Evolutionary conservation across 1,284 basidiomycete species (phyloP).

Genomic region (Leccinum brunneo-olivaceum): DNA sequence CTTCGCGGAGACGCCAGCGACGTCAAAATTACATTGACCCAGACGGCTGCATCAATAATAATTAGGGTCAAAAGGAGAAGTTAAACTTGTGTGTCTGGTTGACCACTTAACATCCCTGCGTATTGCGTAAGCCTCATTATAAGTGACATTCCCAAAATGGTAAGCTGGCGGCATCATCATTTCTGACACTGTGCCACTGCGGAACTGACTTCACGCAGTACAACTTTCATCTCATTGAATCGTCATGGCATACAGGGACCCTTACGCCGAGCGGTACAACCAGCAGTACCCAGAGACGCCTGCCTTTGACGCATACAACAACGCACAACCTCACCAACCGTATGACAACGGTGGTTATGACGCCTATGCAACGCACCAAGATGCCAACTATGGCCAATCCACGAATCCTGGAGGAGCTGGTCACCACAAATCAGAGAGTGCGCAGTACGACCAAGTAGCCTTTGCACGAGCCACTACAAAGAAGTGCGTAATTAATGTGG

Average conservation of each 20-base stretch:
- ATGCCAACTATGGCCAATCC: conserved; percentile 29
- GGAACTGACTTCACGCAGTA: too few relatives aligned
- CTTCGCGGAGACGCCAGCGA: conserved; percentile 27
- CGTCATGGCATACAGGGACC: conserved; percentile 44
- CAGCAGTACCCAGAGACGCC: conserved; percentile 36
- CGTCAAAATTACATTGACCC: too few relatives aligned
- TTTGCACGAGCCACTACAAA: conserved; percentile 29
- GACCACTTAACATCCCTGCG: too few relatives aligned
- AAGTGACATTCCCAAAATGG: too few relatives aligned
- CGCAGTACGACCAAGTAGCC: conserved; percentile 36
- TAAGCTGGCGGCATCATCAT: too few relatives aligned
- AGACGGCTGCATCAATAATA: too few relatives aligned
- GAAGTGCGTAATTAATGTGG: conserved; percentile 25
- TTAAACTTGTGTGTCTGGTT: too few relatives aligned
- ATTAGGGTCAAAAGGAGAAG: too few relatives aligned
- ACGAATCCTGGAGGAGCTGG: conserved; percentile 18
- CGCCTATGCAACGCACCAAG: conserved; percentile 39
- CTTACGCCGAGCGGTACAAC: conserved; percentile 38
- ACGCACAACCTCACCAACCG: conserved; percentile 40
- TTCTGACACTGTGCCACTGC: too few relatives aligned
- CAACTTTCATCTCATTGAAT: conserved; percentile 7
- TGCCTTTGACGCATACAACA: conserved; percentile 46
- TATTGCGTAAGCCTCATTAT: too few relatives aligned
- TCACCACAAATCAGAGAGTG: conserved; percentile 21
- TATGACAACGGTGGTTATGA: conserved; percentile 44